Percentiles rank a stretch among this genome's conserved stretches.
These are phyloP conservation scores for Nemania sp. DNA, from an alignment of 2,329 filamentous ascomycete genomes.

Conservation along the genomic window DNA sequence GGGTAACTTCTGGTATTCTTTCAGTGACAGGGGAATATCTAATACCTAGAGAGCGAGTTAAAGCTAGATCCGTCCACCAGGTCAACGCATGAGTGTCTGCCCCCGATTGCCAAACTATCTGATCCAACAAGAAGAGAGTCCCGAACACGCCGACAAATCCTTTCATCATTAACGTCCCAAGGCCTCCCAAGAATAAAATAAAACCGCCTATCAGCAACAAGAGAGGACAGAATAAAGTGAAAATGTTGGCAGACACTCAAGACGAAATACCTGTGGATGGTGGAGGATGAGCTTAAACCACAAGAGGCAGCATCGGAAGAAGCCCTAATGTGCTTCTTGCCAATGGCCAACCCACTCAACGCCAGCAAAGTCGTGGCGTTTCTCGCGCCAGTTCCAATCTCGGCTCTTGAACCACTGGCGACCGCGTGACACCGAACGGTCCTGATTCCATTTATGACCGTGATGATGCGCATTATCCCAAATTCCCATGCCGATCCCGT, in stretches of 20 bases:
- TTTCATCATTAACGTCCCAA: slow-evolving; percentile 31
- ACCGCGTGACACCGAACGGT: slow-evolving; percentile 49
- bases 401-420: slow-evolving; percentile 61
- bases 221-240: slow-evolving; percentile 36
- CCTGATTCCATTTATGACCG: slow-evolving; percentile 47
- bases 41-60: slow-evolving; percentile 69
- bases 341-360: slow-evolving; percentile 96
- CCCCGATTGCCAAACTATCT: slow-evolving; percentile 39
- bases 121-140: slow-evolving; percentile 38
- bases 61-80: slow-evolving; percentile 42
- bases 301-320: slow-evolving; percentile 56
- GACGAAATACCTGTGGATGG: slow-evolving; percentile 31
- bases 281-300: slow-evolving; percentile 55
- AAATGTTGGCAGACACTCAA: slow-evolving; percentile 36
- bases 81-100: slow-evolving; percentile 33
- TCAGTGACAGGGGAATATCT: slow-evolving; percentile 59
- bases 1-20: slow-evolving; percentile 31
- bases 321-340: slow-evolving; percentile 58
- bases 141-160: slow-evolving; percentile 28
- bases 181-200: slow-evolving; percentile 30
- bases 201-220: slow-evolving; percentile 39
- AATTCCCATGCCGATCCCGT: slow-evolving; percentile 44
- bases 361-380: slow-evolving; percentile 71
- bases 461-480: slow-evolving; percentile 48
- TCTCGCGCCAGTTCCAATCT: slow-evolving; percentile 66